Evolutionary conservation across 768 basidiomycete genomes (phyloP).

Genomic region (Ramaria rubella): DNA sequence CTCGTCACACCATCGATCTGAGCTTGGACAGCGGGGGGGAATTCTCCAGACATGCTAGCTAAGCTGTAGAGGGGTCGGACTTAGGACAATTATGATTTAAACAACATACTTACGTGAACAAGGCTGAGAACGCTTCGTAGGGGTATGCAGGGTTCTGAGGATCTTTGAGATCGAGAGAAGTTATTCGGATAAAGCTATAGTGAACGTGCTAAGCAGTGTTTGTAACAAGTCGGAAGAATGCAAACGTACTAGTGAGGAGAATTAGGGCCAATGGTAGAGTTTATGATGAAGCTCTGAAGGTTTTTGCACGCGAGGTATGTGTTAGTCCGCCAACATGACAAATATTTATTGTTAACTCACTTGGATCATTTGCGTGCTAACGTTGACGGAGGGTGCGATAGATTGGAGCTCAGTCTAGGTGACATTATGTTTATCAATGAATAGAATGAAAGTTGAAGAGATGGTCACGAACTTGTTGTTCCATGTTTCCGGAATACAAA

Average conservation of each 20-base stretch:
- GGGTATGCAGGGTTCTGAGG: constrained; percentile 45
- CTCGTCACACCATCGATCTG: neutral
- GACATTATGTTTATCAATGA: constrained; percentile 13
- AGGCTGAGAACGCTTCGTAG: constrained; percentile 69
- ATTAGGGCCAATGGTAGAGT: constrained; percentile 49
- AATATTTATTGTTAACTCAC: neutral
- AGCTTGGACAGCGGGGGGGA: constrained; percentile 32
- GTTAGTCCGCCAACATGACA: neutral
- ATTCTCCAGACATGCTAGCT: constrained; percentile 63
- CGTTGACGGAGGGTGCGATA: constrained; percentile 43
- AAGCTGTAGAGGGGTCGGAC: constrained; percentile 37
- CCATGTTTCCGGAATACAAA: constrained; percentile 58
- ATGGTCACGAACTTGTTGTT: constrained; percentile 45
- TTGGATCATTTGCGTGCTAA: constrained; percentile 27
- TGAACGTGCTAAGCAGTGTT: neutral
- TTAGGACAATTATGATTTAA: neutral
- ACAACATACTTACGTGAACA: constrained; percentile 53
- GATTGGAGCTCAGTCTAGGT: constrained; percentile 50
- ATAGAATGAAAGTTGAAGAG: neutral
- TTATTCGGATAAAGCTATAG: constrained; percentile 74
- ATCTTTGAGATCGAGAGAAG: constrained; percentile 52
- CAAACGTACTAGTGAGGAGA: constrained; percentile 45
- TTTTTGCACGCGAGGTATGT: neutral
- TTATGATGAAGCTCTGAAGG: constrained; percentile 39
- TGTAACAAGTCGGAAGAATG: neutral